Conservation (phyloP, 2,329 filamentous ascomycete species). For the Xylariaceae sp. region DNA sequence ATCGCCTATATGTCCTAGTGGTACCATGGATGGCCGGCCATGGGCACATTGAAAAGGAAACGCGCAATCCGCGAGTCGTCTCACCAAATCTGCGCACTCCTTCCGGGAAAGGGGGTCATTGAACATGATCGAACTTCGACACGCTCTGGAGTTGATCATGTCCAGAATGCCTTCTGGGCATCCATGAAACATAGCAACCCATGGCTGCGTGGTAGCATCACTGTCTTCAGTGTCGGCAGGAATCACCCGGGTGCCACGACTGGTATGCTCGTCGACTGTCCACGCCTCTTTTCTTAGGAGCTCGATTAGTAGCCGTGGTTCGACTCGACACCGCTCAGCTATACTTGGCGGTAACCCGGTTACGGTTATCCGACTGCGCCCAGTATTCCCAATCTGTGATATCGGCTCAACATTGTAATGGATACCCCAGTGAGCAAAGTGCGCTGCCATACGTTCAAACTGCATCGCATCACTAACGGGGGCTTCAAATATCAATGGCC, state of each 20-base stretch:
- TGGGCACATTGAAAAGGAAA: conserved; percentile 85
- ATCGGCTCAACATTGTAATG: conserved; percentile 45
- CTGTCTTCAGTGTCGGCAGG: not conserved
- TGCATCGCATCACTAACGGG: conserved; percentile 53
- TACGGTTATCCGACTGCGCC: conserved; percentile 40
- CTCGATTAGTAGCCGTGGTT: conserved; percentile 67
- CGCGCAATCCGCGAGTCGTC: conserved; percentile 52
- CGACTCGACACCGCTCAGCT: conserved; percentile 64
- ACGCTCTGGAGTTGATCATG: conserved; percentile 68
- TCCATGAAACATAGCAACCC: conserved; percentile 57
- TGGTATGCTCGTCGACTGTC: conserved; percentile 49
- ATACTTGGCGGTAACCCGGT: conserved; percentile 64
- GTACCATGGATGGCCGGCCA: conserved; percentile 62
- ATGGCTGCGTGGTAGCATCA: conserved; percentile 32
- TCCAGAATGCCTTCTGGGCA: conserved; percentile 75
- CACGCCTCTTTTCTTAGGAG: conserved; percentile 72
- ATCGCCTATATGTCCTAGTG: conserved; percentile 48
- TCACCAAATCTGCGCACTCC: conserved; percentile 56
- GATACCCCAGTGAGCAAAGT: conserved; percentile 73
- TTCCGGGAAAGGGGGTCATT: conserved; percentile 59
- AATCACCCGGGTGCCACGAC: conserved; percentile 3
- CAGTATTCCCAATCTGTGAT: conserved; percentile 1
- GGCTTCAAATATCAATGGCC: conserved; percentile 60
- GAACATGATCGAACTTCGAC: conserved; percentile 80
- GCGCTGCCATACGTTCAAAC: conserved; percentile 46